Conservation (phyloP, 176 grass and related monocot genomes). For the Guadua angustifolia region DNA sequence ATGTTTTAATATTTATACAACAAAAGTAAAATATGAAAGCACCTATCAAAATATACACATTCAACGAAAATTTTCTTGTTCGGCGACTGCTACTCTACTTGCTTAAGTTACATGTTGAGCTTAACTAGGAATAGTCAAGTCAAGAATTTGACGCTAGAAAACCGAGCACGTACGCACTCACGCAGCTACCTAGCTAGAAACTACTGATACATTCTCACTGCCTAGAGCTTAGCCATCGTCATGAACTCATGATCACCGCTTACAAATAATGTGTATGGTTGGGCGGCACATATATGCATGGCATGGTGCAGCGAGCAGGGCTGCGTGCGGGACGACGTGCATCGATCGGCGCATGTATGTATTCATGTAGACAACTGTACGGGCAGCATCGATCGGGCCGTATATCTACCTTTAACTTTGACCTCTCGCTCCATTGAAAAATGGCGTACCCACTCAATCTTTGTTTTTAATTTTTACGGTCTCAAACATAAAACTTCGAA, state of each 20-base stretch:
- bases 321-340: no score
- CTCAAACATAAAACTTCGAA: no score
- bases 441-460: no score
- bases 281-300: constrained; percentile 4
- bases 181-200: background rate
- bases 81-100: no score
- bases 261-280: background rate
- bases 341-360: no score
- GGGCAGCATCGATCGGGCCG: background rate
- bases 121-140: background rate
- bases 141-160: background rate
- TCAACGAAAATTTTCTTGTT: no score
- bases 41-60: no score
- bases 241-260: background rate
- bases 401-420: background rate
- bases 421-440: background rate
- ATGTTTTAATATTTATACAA: no score
- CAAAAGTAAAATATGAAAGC: no score
- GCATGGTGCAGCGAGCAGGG: no score
- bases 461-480: no score
- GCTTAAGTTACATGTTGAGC: background rate
- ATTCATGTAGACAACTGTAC: background rate
- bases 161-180: background rate
- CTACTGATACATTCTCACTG: background rate
- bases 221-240: background rate